Evolutionary conservation across 805 yeast genomes (phyloP), one percentile per base, ranked within the genome.

Genomic region (Starmerella roubikii): DNA sequence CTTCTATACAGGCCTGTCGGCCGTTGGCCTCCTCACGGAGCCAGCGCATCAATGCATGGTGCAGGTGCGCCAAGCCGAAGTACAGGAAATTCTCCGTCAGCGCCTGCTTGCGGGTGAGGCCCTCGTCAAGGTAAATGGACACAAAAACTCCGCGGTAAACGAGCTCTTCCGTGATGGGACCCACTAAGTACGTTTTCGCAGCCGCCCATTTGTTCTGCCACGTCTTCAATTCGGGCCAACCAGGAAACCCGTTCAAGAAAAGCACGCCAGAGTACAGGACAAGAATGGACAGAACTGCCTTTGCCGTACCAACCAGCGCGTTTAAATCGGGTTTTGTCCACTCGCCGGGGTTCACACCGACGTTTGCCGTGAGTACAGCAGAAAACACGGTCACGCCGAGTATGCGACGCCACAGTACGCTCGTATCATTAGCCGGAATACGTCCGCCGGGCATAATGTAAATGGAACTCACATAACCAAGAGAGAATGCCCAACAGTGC

Each of bases 111-210:
- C 30, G 25, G 8, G 49, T 35, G 18, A 42, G 38, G 12, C 47
- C 50, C 41, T 57, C 40, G 33, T 59, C 46, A 41, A 34, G 29
- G 40, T 50, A 50, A 4, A 55, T 21, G 4, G 53, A 47, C n/a
- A 62, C 41, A 44, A 69, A 42, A 47, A 66, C 53, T 0, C 77
- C 64, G 2, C 93, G 63, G 53, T 75, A 83, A 1, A 80, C 68
- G 22, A 81, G 45, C 53, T 83, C 94, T 54, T 83, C 94, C 0
- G 88, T 74, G 2, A 77, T 34, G 3, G 94, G 94, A 0, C 85
- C 94, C 29, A 78, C 61, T 0, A 79, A 39, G 34, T 72, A 64
- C 53, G 78, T 75, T 42, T 91, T 57, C 19, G 73, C 25, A 1
- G 74, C 73, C 18, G 16, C 26, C 17, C 38, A 17, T 11, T 30